Base-by-base conservation (phyloP, 2,329 filamentous ascomycete species). In the Arthrocladium fulminans region DNA sequence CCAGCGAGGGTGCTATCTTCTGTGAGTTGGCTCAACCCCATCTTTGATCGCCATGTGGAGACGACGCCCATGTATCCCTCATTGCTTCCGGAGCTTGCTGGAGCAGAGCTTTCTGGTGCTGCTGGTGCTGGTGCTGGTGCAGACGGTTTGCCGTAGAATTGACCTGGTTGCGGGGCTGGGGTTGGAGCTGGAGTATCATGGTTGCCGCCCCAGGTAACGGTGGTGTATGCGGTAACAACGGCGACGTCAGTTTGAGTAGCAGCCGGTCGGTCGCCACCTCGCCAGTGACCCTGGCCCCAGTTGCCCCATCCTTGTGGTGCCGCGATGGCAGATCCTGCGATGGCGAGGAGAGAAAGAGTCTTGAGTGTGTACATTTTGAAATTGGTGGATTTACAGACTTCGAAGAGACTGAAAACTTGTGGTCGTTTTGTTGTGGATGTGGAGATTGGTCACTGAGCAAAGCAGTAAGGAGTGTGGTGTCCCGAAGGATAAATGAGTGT, bases 71-170 rank as follows among this genome's bases (percentile, higher is more conserved):
- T 48, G 52, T 57, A 57, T 46, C 42, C 51, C 17, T 35, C 41
- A 22, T 19, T 30, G 38, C 45, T 37, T 15, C 22, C 20, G 1
- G 22, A 13, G 3, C 27, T 40, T 17, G 32, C 2, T 10, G 48
- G 12, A 1, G 41, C n/a, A 13, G 37, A 24, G 29, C 24, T 24
- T 3, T 15, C 22, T 44, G 42, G 46, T 5, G 46, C 27, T 38
- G 30, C 30, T 47, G 44, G 15, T 10, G 30, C 23, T n/a, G 30
- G 27, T 8, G 20, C 34, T 29, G 45, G 25, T 12, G 49, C 19
- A 41, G 68, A 64, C 48, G 68, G 56, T 49, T 64, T 61, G 43
- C 76, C 72, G 23, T 81, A 74, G 47, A 76, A 77, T 23, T 29
- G 27, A 7, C 13, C 7, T 13, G 7, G 27, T 13, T 29, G 27